Percentiles rank a stretch among this genome's conserved stretches.
Evolutionary conservation across 2,329 filamentous ascomycete species (phyloP).

Genomic region (Elsinoe australis): DNA sequence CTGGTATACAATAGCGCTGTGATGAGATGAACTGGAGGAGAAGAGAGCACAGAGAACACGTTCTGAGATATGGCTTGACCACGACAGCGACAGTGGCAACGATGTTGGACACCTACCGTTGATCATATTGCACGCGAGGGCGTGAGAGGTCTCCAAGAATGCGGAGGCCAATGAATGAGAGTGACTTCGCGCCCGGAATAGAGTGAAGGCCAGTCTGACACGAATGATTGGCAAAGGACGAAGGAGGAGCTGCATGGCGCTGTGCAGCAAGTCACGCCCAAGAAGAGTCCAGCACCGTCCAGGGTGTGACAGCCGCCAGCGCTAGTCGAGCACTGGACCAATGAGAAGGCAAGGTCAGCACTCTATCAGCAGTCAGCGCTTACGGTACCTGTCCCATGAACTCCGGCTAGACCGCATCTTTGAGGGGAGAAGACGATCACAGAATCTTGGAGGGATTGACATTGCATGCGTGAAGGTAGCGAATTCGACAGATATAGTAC

Average conservation of each 20-base stretch:
- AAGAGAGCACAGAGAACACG: background rate
- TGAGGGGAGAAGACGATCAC: background rate
- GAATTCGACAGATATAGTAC: too few species aligned
- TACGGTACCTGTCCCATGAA: background rate
- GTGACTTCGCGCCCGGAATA: constrained; percentile 16
- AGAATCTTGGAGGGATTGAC: background rate
- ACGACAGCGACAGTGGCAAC: background rate
- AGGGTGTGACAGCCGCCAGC: constrained; percentile 13
- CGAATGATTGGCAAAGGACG: constrained; percentile 14
- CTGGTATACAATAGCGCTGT: background rate
- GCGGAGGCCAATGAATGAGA: constrained; percentile 3
- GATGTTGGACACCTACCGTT: constrained; percentile 6
- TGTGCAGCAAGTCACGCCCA: background rate
- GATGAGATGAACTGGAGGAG: background rate
- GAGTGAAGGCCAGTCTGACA: constrained; percentile 14
- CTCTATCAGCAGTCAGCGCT: constrained; percentile 9
- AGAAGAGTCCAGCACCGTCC: too few species aligned
- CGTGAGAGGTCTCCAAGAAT: background rate
- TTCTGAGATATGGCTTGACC: background rate
- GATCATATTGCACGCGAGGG: constrained; percentile 8
- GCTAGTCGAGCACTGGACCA: constrained; percentile 6
- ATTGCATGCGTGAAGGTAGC: too few species aligned
- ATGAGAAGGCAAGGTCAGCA: constrained; percentile 11
- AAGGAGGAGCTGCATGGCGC: constrained; percentile 12
- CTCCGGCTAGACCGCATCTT: background rate